phyloP scores from a whole-genome alignment of 2,329 filamentous ascomycete species.

The Claviceps humidiphila region DNA sequence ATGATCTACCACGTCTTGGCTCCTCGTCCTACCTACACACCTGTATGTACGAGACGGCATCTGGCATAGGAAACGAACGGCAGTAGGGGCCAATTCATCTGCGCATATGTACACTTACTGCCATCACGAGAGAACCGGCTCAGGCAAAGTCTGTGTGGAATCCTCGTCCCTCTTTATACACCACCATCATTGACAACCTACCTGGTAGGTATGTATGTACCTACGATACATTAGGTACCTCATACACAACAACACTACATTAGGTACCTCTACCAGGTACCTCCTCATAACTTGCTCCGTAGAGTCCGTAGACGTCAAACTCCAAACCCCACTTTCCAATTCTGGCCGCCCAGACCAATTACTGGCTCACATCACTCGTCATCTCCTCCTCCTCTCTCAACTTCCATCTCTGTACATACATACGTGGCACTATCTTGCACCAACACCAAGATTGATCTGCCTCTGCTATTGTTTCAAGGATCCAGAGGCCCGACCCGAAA shows the following conservation, averaged over 20 bases:
- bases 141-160: neutral
- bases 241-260: too few relatives aligned
- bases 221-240: too few relatives aligned
- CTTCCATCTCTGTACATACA: neutral
- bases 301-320: too few relatives aligned
- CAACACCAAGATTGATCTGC: neutral
- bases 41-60: constrained; percentile 1
- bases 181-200: too few relatives aligned
- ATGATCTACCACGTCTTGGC: constrained; percentile 1
- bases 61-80: neutral
- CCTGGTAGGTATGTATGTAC: too few relatives aligned
- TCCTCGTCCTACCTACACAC: neutral
- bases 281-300: too few relatives aligned
- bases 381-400: neutral
- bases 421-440: neutral
- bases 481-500: constrained; percentile 2
- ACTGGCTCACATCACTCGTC: neutral
- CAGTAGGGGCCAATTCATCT: neutral
- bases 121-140: neutral
- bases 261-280: too few relatives aligned
- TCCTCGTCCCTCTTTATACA: too few relatives aligned
- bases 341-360: neutral
- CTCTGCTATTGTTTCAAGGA: neutral
- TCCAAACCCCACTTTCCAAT: neutral
- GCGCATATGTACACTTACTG: constrained; percentile 1